Conservation (phyloP, 2,329 filamentous ascomycete species). For the Sordariomycetes sp. region DNA sequence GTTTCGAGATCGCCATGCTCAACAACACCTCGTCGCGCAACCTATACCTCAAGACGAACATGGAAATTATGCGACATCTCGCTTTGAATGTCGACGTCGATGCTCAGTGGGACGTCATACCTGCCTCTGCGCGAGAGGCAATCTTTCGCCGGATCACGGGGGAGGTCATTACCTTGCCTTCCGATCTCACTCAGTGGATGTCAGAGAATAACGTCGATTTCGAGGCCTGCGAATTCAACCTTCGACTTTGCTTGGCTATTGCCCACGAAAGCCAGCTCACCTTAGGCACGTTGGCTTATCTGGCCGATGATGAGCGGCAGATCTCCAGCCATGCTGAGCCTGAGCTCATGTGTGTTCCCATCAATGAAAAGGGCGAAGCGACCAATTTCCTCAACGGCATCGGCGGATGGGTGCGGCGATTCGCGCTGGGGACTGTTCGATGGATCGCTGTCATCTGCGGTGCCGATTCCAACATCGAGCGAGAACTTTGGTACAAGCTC, state of each 20-base stretch:
- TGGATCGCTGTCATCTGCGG: conserved; percentile 20
- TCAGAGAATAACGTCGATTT: conserved; percentile 11
- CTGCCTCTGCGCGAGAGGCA: conserved; percentile 14
- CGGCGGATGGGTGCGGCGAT: background rate
- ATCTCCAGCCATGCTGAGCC: conserved; percentile 7
- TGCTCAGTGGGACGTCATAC: conserved; percentile 16
- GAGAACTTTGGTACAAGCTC: conserved; percentile 20
- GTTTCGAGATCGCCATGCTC: conserved; percentile 17
- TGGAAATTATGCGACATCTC: conserved; percentile 18
- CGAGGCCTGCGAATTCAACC: conserved; percentile 14
- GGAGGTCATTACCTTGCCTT: conserved; percentile 9
- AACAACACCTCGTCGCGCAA: conserved; percentile 11
- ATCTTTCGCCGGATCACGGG: conserved; percentile 17
- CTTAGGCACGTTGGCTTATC: conserved; percentile 6
- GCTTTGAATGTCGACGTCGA: conserved; percentile 18
- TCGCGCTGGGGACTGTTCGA: conserved; percentile 9
- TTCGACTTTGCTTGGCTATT: conserved; percentile 7
- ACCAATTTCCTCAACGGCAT: background rate
- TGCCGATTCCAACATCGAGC: conserved; percentile 19
- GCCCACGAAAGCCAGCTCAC: conserved; percentile 7
- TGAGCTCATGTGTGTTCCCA: conserved; percentile 10
- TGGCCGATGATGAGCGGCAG: background rate
- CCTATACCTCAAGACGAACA: conserved; percentile 15
- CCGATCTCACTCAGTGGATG: conserved; percentile 13
- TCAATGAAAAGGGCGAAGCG: conserved; percentile 8